Evolutionary conservation across 306 rosid species (phyloP), one percentile per base, ranked within the genome.

Genomic region (Purshia tridentata): DNA sequence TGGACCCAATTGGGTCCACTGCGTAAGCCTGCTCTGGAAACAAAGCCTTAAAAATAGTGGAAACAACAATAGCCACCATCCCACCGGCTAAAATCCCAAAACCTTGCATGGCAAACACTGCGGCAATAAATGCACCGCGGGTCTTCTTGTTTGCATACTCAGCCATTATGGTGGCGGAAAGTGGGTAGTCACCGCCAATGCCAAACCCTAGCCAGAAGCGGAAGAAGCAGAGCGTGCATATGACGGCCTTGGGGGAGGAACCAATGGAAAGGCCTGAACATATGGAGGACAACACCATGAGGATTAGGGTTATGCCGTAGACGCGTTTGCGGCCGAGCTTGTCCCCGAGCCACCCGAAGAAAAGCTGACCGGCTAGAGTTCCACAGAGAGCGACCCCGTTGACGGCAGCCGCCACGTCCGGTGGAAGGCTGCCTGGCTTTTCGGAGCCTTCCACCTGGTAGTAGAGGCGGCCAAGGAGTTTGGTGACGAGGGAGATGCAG

Each of bases 41-140:
- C 1, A 76, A 4, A 2, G 23, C 6, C 10, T 57, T 65, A 72
- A 85, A 87, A 15, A 84, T 8, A 0, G 22, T 3, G 0, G 94
- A 87, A 11, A 85, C 81, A 5, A 75, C n/a, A 75, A 88, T 78
- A 12, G 90, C 88, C 0, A 87, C 89, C 5, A 48, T 74, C 4
- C 92, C 92, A 1, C 89, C 90, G 4, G 84, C 83, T 35, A 88
- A 63, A 61, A 88, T 88, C 18, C 92, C 94, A 15, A 91, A 82
- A 7, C 94, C 92, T 74, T 91, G 97, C 94, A 91, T 88, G 47
- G 97, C 87, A 35, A 89, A 89, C 9, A 89, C 88, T 0, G 89
- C 89, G 0, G 89, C 90, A n/a, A 90, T 77, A 37, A 91, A 88
- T 5, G 83, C 78, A 0, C 92, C 94, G 1, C 97, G 72, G 0